Evolutionary conservation across 495 filamentous ascomycete genomes (phyloP).

Genomic region (Letharia lupina): DNA sequence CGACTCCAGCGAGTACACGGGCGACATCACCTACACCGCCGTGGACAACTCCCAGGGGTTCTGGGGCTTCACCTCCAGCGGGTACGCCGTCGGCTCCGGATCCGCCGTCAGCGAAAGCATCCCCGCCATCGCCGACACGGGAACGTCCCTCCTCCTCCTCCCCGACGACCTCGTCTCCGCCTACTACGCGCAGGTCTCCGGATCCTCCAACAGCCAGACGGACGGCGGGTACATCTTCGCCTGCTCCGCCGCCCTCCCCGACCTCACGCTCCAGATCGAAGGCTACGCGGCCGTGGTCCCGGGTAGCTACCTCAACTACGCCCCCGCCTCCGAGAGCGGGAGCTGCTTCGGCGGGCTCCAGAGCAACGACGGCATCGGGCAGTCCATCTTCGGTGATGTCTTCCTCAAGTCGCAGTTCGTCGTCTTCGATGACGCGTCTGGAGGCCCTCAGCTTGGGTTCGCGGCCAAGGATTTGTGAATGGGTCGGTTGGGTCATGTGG

Average conservation of each 20-base stretch:
- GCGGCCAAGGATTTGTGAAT: conserved; percentile 31
- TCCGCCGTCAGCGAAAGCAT: conserved; percentile 26
- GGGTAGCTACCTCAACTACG: conserved; percentile 48
- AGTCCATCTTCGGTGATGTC: conserved; percentile 67
- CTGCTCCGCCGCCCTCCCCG: conserved; percentile 53
- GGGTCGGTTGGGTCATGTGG: not conserved
- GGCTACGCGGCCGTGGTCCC: conserved; percentile 44
- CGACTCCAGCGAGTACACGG: conserved; percentile 56
- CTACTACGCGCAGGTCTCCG: conserved; percentile 55
- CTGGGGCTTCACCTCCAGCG: conserved; percentile 61
- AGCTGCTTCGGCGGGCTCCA: conserved; percentile 58
- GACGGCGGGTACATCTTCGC: conserved; percentile 60
- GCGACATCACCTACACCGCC: conserved; percentile 53
- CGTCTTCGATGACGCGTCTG: conserved; percentile 52
- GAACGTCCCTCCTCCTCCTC: conserved; percentile 63
- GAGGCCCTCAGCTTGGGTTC: conserved; percentile 50
- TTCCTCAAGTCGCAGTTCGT: conserved; percentile 72
- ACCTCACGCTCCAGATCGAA: conserved; percentile 52
- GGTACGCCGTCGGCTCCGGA: conserved; percentile 48
- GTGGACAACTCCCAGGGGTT: conserved; percentile 60
- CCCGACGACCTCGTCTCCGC: conserved; percentile 44
- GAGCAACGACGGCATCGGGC: conserved; percentile 48
- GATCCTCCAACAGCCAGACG: conserved; percentile 38
- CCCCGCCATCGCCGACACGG: conserved; percentile 46
- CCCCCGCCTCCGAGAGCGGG: conserved; percentile 29